Conservation (phyloP, 208 protist genomes). For the Blechomonas ayalai region DNA sequence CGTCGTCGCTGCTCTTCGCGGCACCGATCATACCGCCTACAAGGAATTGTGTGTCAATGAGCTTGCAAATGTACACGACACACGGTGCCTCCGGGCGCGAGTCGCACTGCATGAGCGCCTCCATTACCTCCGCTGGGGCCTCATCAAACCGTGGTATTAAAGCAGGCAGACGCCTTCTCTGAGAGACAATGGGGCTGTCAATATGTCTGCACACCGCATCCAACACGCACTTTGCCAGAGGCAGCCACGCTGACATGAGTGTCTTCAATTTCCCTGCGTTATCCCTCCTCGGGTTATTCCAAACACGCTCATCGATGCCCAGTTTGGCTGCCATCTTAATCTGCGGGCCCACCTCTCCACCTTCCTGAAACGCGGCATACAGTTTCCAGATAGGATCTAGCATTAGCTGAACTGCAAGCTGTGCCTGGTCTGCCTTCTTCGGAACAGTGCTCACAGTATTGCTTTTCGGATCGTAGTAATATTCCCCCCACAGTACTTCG, state of each 20-base stretch:
- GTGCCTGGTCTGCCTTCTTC: slow-evolving; percentile 66
- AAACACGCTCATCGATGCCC: slow-evolving; percentile 49
- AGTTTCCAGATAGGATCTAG: slow-evolving; percentile 95
- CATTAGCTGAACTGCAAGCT: slow-evolving; percentile 95
- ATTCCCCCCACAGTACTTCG: slow-evolving; percentile 94
- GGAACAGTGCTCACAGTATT: slow-evolving; percentile 81
- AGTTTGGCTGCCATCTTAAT: slow-evolving; percentile 56
- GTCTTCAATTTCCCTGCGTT: slow-evolving; percentile 64
- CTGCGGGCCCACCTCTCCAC: slow-evolving; percentile 44
- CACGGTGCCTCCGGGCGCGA: slow-evolving; percentile 52
- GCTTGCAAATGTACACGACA: slow-evolving; percentile 79
- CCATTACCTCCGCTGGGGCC: slow-evolving; percentile 16
- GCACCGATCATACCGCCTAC: slow-evolving; percentile 41
- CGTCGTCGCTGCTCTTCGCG: slow-evolving; percentile 48
- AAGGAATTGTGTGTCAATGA: slow-evolving; percentile 83
- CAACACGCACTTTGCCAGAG: slow-evolving; percentile 89
- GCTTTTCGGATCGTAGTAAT: slow-evolving; percentile 93
- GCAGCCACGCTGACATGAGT: slow-evolving; percentile 92
- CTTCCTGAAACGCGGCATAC: slow-evolving; percentile 82
- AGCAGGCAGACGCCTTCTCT: slow-evolving; percentile 53
- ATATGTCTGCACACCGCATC: slow-evolving; percentile 76
- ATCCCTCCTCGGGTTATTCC: slow-evolving; percentile 72
- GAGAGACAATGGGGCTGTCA: slow-evolving; percentile 84
- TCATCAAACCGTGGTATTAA: slow-evolving; percentile 62
- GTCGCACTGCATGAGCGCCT: slow-evolving; percentile 57